Conservation (phyloP, 768 basidiomycete genomes). For the Termitomyces sp. region DNA sequence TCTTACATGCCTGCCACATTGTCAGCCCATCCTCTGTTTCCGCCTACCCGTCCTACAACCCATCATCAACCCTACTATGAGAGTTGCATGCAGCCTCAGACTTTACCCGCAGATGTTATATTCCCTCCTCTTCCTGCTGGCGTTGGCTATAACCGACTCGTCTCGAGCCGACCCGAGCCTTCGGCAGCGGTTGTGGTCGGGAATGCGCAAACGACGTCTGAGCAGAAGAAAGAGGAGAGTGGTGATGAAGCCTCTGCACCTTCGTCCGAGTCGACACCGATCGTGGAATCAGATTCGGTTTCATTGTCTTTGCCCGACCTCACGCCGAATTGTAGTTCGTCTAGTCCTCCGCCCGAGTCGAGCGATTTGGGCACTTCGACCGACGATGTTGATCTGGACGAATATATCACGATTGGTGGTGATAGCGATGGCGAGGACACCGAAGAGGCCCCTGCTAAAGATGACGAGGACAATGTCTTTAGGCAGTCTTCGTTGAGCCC, state of each 20-base stretch:
- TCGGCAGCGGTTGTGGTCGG: slow-evolving; percentile 16
- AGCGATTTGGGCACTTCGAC: slow-evolving; percentile 31
- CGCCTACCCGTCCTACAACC: slow-evolving; percentile 45
- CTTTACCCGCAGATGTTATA: slow-evolving; percentile 54
- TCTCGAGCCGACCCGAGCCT: slow-evolving; percentile 17
- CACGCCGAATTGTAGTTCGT: slow-evolving; percentile 57
- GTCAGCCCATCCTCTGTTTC: slow-evolving; percentile 38
- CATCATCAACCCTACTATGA: slow-evolving; percentile 77
- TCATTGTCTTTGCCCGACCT: slow-evolving; percentile 51
- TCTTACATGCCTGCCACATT: slow-evolving; percentile 20
- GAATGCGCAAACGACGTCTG: neutral
- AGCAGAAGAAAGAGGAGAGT: slow-evolving; percentile 3
- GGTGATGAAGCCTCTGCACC: slow-evolving; percentile 6
- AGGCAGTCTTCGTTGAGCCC: slow-evolving; percentile 32
- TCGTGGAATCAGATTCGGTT: slow-evolving; percentile 27
- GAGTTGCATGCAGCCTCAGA: slow-evolving; percentile 43
- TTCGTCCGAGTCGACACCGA: slow-evolving; percentile 4
- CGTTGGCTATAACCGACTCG: slow-evolving; percentile 26
- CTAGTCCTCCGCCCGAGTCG: slow-evolving; percentile 50
- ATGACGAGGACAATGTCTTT: slow-evolving; percentile 26
- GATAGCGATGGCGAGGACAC: slow-evolving; percentile 21
- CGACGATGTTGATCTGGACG: slow-evolving; percentile 10
- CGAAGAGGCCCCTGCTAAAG: slow-evolving; percentile 20
- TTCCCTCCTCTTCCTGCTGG: slow-evolving; percentile 67
- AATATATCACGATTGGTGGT: slow-evolving; percentile 15